These are phyloP conservation scores for Pseudopithomyces chartarum DNA, from an alignment of 2,329 filamentous ascomycete genomes.

Conservation along the genomic window DNA sequence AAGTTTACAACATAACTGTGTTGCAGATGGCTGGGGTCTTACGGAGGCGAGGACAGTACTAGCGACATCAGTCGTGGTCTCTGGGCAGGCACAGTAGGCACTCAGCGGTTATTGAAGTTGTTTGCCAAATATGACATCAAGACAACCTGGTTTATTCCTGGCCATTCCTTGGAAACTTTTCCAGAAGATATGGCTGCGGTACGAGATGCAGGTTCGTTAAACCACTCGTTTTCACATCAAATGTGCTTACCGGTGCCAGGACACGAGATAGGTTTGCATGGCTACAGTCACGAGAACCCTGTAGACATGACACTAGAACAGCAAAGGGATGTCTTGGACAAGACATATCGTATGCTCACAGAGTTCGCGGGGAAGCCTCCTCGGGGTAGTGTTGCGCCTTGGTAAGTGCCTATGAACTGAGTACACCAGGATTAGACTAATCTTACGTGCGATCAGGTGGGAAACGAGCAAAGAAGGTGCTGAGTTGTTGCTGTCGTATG, in stretches of 20 bases:
- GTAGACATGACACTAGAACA: conserved; percentile 74
- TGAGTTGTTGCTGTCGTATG: conserved; percentile 67
- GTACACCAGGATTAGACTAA: not conserved
- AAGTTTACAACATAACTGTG: conserved; percentile 57
- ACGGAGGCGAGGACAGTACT: conserved; percentile 73
- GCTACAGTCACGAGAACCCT: conserved; percentile 75
- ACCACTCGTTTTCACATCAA: not conserved
- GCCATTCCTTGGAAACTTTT: conserved; percentile 67
- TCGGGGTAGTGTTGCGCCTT: conserved; percentile 73
- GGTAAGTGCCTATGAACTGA: conserved; percentile 39
- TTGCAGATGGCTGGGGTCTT: conserved; percentile 70
- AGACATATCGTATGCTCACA: conserved; percentile 73
- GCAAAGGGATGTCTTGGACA: conserved; percentile 74
- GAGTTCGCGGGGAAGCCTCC: conserved; percentile 73
- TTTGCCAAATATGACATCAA: conserved; percentile 75
- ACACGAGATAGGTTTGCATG: conserved; percentile 71
- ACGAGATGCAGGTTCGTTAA: conserved; percentile 58
- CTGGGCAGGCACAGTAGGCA: conserved; percentile 70
- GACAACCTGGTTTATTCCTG: conserved; percentile 64
- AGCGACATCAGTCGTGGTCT: conserved; percentile 73
- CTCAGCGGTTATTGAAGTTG: conserved; percentile 68
- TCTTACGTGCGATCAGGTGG: conserved; percentile 56
- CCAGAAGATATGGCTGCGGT: conserved; percentile 66
- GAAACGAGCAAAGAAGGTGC: conserved; percentile 71
- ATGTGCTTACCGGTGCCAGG: not conserved